These are phyloP conservation scores for Mariannaea sp. DNA, from an alignment of 2,329 filamentous ascomycete genomes.

Conservation along the genomic window DNA sequence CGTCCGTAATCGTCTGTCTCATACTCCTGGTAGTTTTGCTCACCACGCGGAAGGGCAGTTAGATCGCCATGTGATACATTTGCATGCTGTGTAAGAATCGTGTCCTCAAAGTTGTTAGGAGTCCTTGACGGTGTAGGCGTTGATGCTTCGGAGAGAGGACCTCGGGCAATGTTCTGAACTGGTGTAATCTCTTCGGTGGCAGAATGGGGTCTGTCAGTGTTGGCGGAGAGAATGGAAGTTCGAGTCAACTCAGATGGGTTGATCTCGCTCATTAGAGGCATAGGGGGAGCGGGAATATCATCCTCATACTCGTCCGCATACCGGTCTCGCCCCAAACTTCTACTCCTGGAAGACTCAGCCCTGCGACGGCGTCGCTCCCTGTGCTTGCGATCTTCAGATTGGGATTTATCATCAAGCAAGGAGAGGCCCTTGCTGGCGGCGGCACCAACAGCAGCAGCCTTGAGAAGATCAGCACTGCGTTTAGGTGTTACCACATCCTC, in stretches of 20 bases:
- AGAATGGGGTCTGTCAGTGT: conserved; percentile 73
- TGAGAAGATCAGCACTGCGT: conserved; percentile 51
- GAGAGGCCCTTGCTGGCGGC: conserved; percentile 45
- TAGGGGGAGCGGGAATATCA: conserved; percentile 67
- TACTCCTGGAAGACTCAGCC: conserved; percentile 53
- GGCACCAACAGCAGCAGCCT: conserved; percentile 52
- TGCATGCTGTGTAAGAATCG: conserved; percentile 70
- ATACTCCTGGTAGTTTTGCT: conserved; percentile 52
- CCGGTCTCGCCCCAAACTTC: conserved; percentile 51
- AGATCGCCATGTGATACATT: conserved; percentile 65
- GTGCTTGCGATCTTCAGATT: conserved; percentile 56
- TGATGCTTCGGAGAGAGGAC: conserved; percentile 63
- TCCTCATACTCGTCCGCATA: conserved; percentile 58
- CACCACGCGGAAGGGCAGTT: conserved; percentile 56
- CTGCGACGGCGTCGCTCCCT: conserved; percentile 57
- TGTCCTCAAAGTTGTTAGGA: conserved; percentile 59
- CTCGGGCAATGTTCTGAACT: conserved; percentile 66
- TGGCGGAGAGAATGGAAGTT: conserved; percentile 82
- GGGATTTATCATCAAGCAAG: conserved; percentile 46
- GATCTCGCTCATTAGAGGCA: conserved; percentile 87
- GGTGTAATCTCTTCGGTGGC: conserved; percentile 67
- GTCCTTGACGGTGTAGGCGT: conserved; percentile 66
- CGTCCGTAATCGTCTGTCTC: conserved; percentile 54
- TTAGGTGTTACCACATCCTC: conserved; percentile 52
- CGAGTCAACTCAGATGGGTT: conserved; percentile 86